Evolutionary conservation across 2,329 filamentous ascomycete species (phyloP).

Genomic region (Xylaria sp.): DNA sequence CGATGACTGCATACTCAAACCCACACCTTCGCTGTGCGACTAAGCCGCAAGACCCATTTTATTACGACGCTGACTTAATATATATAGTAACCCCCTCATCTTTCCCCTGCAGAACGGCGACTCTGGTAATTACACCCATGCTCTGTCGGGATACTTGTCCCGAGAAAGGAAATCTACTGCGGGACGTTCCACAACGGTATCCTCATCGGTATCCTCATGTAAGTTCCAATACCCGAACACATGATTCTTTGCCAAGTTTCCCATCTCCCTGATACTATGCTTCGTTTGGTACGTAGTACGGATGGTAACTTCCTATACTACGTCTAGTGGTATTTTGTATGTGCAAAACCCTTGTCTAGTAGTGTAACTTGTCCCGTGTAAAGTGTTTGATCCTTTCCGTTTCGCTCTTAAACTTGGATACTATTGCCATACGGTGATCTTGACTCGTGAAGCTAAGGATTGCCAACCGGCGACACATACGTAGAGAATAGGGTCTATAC

Average conservation of each 20-base stretch:
- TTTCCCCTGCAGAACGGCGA: neutral
- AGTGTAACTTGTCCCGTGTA: constrained; percentile 15
- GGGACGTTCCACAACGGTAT: neutral
- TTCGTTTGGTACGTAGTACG: neutral
- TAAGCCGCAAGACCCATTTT: neutral
- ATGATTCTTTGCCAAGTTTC: constrained; percentile 12
- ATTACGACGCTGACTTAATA: constrained; percentile 13
- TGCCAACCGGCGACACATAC: neutral
- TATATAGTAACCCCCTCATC: neutral
- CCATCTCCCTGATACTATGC: neutral
- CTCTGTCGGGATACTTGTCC: constrained; percentile 1
- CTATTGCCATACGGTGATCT: constrained; percentile 2
- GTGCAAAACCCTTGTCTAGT: neutral
- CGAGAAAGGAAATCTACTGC: neutral
- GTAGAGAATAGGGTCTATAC: neutral
- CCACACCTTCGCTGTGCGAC: constrained; percentile 5
- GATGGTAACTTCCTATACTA: neutral
- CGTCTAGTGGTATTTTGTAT: no score
- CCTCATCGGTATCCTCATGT: neutral
- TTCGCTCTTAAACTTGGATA: neutral
- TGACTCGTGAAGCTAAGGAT: neutral
- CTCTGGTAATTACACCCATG: neutral
- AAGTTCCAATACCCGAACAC: constrained; percentile 4
- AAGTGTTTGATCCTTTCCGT: neutral
- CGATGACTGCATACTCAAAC: constrained; percentile 18